A percentile compares a stretch with the other conserved stretches of the same genome.
Conservation (phyloP, 352 stramenopile species). For the Globisporangium acanthophoron region DNA sequence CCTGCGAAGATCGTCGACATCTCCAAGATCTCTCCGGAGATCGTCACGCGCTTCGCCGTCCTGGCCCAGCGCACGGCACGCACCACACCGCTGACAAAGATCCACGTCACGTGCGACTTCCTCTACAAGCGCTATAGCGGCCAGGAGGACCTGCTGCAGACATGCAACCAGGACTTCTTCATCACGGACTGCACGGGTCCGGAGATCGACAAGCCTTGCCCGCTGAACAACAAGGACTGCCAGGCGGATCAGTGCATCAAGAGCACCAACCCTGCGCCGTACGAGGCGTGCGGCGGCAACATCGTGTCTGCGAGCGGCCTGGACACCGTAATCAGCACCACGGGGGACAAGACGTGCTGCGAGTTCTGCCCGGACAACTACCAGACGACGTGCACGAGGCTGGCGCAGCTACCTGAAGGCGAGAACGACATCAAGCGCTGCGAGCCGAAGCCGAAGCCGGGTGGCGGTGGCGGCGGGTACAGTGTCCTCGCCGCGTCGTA, state of each 20-base stretch:
- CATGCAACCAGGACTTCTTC: slow-evolving; percentile 41
- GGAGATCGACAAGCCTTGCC: slow-evolving; percentile 28
- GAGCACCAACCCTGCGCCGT: slow-evolving; percentile 21
- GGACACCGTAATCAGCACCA: neutral
- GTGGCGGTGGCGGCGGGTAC: too few relatives aligned
- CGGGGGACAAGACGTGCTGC: slow-evolving; percentile 25
- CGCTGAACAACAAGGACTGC: slow-evolving; percentile 21
- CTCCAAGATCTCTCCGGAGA: slow-evolving; percentile 25
- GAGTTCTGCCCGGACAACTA: slow-evolving; percentile 25
- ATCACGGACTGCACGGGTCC: slow-evolving; percentile 57
- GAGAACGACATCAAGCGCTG: slow-evolving; percentile 47
- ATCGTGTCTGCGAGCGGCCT: slow-evolving; percentile 15
- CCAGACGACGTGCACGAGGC: slow-evolving; percentile 28
- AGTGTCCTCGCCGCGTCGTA: too few relatives aligned
- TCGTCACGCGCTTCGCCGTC: slow-evolving; percentile 45
- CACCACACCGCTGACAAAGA: slow-evolving; percentile 30
- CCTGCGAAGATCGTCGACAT: slow-evolving; percentile 10
- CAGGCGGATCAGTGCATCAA: slow-evolving; percentile 24
- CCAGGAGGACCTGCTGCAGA: slow-evolving; percentile 15
- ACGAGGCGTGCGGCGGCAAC: slow-evolving; percentile 44
- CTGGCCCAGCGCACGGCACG: slow-evolving; percentile 28
- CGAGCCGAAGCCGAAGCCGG: slow-evolving; percentile 18
- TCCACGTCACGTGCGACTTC: slow-evolving; percentile 54
- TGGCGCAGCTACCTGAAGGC: slow-evolving; percentile 31
- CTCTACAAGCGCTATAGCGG: slow-evolving; percentile 30